Percentiles rank a stretch among this genome's conserved stretches.
Conservation (phyloP, 441 rosid genomes). For the Omphalea diandra region DNA sequence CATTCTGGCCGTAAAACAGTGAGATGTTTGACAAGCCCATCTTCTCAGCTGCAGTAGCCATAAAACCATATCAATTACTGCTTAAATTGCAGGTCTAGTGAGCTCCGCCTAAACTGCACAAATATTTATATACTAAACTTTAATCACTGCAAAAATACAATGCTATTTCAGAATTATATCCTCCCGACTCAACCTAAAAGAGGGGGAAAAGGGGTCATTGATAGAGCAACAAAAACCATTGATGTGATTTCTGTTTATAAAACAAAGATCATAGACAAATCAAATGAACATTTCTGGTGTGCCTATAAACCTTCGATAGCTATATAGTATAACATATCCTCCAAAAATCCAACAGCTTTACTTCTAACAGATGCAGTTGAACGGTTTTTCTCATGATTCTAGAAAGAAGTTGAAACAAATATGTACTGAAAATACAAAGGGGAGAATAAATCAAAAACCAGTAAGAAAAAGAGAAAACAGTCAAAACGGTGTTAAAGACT, state of each 20-base stretch:
- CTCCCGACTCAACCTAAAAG: not conserved
- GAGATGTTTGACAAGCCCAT: constrained; percentile 40
- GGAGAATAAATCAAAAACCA: no score
- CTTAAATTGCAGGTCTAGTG: not conserved
- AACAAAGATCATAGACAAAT: not conserved
- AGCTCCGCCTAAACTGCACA: not conserved
- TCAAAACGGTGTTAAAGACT: not conserved
- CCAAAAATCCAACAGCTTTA: constrained; percentile 1
- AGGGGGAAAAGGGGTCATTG: not conserved
- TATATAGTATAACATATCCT: not conserved
- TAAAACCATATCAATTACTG: not conserved
- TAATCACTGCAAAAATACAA: not conserved
- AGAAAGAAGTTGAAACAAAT: not conserved
- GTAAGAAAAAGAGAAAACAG: not conserved
- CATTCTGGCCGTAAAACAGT: constrained; percentile 51
- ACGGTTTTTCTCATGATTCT: constrained; percentile 9
- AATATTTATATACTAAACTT: not conserved
- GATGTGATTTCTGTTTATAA: not conserved
- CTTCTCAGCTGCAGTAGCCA: constrained; percentile 40
- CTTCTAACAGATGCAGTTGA: constrained; percentile 3
- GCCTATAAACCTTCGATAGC: not conserved
- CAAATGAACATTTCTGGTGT: not conserved
- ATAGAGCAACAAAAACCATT: not conserved
- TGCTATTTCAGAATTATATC: not conserved
- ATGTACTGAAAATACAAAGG: not conserved